Evolutionary conservation across 2,329 filamentous ascomycete species (phyloP).

Genomic region (Myriosclerotinia scirpicola): DNA sequence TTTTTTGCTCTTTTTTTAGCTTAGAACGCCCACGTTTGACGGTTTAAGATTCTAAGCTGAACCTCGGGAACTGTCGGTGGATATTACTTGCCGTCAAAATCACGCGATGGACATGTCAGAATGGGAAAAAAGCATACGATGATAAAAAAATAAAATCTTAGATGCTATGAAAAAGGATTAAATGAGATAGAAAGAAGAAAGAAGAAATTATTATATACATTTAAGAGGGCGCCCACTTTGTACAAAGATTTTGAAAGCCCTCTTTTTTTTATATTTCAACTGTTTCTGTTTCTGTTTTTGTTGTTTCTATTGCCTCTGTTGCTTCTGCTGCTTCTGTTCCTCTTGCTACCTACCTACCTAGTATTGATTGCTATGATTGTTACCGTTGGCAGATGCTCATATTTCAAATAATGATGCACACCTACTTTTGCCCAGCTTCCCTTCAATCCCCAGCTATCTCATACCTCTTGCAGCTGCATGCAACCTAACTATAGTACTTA

Average conservation of each 20-base stretch:
- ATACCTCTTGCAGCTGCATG: conserved; percentile 1
- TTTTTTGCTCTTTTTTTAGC: not conserved
- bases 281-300: not conserved
- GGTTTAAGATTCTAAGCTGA: too few relatives aligned
- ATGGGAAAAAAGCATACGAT: conserved; percentile 23
- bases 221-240: not conserved
- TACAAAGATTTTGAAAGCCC: not conserved
- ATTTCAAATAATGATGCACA: not conserved
- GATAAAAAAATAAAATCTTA: conserved; percentile 2
- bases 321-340: not conserved
- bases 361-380: too few relatives aligned
- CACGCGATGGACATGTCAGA: conserved; percentile 22
- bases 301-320: not conserved
- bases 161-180: not conserved
- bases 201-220: not conserved
- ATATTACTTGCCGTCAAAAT: conserved; percentile 16
- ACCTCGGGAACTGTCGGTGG: conserved; percentile 1
- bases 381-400: too few relatives aligned
- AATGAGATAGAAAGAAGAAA: not conserved
- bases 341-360: not conserved
- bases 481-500: too few relatives aligned
- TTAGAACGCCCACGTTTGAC: too few relatives aligned
- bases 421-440: not conserved
- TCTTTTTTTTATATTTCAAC: not conserved
- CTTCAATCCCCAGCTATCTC: not conserved